These are phyloP conservation scores for Penicillium salamii DNA, from an alignment of 495 filamentous ascomycete genomes.

Conservation along the genomic window DNA sequence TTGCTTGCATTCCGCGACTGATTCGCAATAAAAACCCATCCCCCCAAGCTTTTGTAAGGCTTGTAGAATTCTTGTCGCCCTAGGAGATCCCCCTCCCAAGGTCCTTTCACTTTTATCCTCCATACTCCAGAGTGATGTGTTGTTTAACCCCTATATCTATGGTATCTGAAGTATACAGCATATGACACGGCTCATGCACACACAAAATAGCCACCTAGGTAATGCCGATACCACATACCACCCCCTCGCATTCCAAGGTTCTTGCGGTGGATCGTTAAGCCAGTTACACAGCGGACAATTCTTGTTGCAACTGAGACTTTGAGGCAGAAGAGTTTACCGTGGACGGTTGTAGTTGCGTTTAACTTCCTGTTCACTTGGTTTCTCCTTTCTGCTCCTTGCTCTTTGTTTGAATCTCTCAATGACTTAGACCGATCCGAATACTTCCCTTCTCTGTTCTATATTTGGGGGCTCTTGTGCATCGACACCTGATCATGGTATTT, in stretches of 20 bases:
- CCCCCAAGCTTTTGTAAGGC: background rate
- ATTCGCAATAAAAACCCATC: background rate
- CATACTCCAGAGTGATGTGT: too few relatives aligned
- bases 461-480: background rate
- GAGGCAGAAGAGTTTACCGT: slow-evolving; percentile 11
- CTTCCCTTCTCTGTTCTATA: background rate
- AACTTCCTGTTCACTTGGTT: too few relatives aligned
- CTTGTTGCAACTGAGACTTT: slow-evolving; percentile 5
- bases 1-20: background rate
- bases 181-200: background rate
- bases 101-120: too few relatives aligned
- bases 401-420: too few relatives aligned
- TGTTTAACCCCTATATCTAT: too few relatives aligned
- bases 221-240: background rate
- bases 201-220: background rate
- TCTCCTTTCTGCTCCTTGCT: too few relatives aligned
- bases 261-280: too few relatives aligned
- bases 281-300: slow-evolving; percentile 21
- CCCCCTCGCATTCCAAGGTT: slow-evolving; percentile 8
- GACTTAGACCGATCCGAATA: background rate
- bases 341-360: too few relatives aligned
- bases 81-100: background rate
- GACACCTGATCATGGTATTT: slow-evolving; percentile 17
- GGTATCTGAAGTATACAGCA: too few relatives aligned
- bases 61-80: background rate